Evolutionary conservation across 805 yeast species (phyloP).

Genomic region (Martiniozyma abietophila): DNA sequence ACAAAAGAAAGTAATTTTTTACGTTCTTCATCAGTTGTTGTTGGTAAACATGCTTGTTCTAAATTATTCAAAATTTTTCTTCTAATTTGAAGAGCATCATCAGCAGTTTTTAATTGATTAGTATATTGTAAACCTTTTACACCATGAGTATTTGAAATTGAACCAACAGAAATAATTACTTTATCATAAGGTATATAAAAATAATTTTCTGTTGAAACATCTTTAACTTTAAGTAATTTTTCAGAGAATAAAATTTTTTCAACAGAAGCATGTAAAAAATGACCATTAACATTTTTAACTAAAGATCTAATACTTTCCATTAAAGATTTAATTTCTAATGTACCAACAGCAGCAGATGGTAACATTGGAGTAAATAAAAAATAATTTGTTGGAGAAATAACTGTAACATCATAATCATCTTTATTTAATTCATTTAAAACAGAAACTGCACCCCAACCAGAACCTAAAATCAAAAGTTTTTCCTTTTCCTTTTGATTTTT

Average conservation of each 20-base stretch:
- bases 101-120: constrained; percentile 78
- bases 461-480: constrained; percentile 68
- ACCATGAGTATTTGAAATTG: constrained; percentile 88
- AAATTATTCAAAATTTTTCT: constrained; percentile 72
- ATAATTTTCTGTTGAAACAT: constrained; percentile 33
- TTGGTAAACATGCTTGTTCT: constrained; percentile 78
- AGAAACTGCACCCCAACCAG: constrained; percentile 94
- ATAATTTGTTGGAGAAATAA: constrained; percentile 90
- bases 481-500: constrained; percentile 53
- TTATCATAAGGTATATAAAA: constrained; percentile 61
- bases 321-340: constrained; percentile 81
- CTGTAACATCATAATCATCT: constrained; percentile 74
- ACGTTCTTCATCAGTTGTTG: constrained; percentile 63
- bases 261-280: constrained; percentile 84
- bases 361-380: constrained; percentile 89
- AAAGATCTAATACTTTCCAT: constrained; percentile 87
- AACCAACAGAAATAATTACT: constrained; percentile 88
- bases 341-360: constrained; percentile 93
- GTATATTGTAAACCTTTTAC: constrained; percentile 92
- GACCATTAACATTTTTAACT: constrained; percentile 69
- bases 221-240: constrained; percentile 55
- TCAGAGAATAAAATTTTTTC: constrained; percentile 65
- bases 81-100: constrained; percentile 79
- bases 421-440: constrained; percentile 78
- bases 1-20: constrained; percentile 77